These are phyloP conservation scores for Kuraishia hungarica DNA, from an alignment of 805 yeast genomes.

Conservation along the genomic window DNA sequence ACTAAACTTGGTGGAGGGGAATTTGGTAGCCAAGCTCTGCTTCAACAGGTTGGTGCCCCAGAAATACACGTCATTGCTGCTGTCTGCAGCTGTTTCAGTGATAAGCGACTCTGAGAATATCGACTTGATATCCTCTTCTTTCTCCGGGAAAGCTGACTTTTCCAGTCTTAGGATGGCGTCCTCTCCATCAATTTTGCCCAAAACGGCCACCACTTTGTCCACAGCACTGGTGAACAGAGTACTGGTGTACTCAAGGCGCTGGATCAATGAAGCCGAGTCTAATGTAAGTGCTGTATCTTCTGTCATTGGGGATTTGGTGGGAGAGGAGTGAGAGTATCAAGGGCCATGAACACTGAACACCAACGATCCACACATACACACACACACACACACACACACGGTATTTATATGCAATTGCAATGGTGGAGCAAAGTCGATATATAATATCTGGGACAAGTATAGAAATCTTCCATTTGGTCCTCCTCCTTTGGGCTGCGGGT, in stretches of 20 bases:
- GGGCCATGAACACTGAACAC: too few species aligned
- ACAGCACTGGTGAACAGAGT: conserved; percentile 55
- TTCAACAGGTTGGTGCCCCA: conserved; percentile 61
- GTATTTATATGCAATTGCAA: too few species aligned
- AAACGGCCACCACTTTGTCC: conserved; percentile 52
- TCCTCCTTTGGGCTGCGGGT: too few species aligned
- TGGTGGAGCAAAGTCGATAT: too few species aligned
- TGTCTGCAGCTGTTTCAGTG: conserved; percentile 27
- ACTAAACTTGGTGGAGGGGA: conserved; percentile 64
- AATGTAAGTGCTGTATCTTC: conserved; percentile 2
- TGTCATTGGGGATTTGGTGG: not conserved
- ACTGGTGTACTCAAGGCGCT: conserved; percentile 34
- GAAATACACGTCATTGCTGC: conserved; percentile 74
- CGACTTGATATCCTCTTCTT: conserved; percentile 14
- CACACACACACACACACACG: too few species aligned
- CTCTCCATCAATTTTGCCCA: conserved; percentile 56
- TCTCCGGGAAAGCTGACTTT: conserved; percentile 52
- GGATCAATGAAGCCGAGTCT: conserved; percentile 13
- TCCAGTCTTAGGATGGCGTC: conserved; percentile 69
- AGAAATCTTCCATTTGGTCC: too few species aligned
- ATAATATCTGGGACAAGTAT: too few species aligned
- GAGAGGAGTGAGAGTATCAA: too few species aligned
- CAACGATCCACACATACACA: too few species aligned
- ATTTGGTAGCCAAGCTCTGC: conserved; percentile 33
- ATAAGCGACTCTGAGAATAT: conserved; percentile 11